A percentile compares a stretch with the other conserved stretches of the same genome.
These are phyloP conservation scores for Gynandropsis gynandra DNA, from an alignment of 345 rosid species.

Conservation along the genomic window DNA sequence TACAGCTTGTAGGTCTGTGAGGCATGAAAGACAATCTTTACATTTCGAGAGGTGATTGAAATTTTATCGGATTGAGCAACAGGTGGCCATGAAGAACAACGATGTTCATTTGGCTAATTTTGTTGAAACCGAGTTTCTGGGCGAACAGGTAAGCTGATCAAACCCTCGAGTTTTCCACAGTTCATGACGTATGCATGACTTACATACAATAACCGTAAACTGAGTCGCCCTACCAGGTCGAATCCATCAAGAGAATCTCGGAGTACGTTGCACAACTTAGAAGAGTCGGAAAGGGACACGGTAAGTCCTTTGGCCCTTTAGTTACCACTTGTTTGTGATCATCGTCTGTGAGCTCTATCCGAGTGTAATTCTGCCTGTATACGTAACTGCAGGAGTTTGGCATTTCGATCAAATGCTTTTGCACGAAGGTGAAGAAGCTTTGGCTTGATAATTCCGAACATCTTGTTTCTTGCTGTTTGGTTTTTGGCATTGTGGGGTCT, in stretches of 20 bases:
- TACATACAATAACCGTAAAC: too few species aligned
- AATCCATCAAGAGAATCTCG: conserved; percentile 60
- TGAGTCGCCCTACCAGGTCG: conserved; percentile 42
- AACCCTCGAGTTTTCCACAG: conserved; percentile 23
- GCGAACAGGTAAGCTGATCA: conserved; percentile 55
- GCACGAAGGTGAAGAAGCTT: conserved; percentile 24
- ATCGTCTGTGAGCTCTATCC: too few species aligned
- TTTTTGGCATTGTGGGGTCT: too few species aligned
- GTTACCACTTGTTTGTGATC: too few species aligned
- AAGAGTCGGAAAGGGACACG: conserved; percentile 77
- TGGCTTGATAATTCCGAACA: too few species aligned
- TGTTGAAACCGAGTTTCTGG: conserved; percentile 53
- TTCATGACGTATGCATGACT: too few species aligned
- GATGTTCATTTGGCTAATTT: conserved; percentile 81
- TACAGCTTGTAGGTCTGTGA: too few species aligned
- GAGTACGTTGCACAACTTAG: conserved; percentile 62
- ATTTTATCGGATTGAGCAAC: too few species aligned
- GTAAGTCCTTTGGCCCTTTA: conserved; percentile 32
- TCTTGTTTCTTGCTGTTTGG: too few species aligned
- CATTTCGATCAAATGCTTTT: conserved; percentile 89
- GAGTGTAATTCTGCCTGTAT: not conserved
- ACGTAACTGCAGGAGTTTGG: conserved; percentile 61
- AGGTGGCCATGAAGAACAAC: conserved; percentile 61
- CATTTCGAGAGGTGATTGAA: too few species aligned
- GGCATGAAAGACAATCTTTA: too few species aligned